Percentiles rank a stretch among this genome's conserved stretches.
Evolutionary conservation across 768 basidiomycete genomes (phyloP).

Genomic region (Kwoniella dejecticola): DNA sequence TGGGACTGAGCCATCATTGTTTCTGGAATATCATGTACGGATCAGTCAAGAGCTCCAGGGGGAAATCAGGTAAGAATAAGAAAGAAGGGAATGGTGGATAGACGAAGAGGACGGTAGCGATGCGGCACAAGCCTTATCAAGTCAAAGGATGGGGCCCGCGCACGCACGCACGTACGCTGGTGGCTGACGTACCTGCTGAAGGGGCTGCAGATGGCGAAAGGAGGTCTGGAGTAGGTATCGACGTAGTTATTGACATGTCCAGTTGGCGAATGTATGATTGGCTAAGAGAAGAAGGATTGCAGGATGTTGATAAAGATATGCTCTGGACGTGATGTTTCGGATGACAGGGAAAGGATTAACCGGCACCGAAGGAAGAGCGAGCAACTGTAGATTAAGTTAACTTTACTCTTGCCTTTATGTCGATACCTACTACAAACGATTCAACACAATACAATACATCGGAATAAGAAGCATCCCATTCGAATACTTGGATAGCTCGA

Average conservation of each 20-base stretch:
- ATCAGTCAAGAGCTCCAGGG: neutral
- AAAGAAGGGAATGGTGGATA: too few species aligned
- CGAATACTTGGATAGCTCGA: too few species aligned
- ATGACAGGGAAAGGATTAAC: constrained; percentile 14
- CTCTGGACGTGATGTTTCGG: neutral
- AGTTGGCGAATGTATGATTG: neutral
- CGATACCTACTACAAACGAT: too few species aligned
- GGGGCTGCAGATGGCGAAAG: constrained; percentile 5
- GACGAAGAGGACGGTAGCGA: too few species aligned
- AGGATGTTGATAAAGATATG: neutral
- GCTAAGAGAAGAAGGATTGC: neutral
- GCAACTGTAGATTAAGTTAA: too few species aligned
- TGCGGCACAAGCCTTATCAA: too few species aligned
- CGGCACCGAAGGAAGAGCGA: too few species aligned
- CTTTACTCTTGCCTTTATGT: too few species aligned
- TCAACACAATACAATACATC: too few species aligned
- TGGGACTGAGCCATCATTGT: constrained; percentile 16
- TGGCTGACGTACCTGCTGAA: constrained; percentile 8
- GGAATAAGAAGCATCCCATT: too few species aligned
- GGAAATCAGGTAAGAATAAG: too few species aligned
- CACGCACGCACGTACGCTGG: too few species aligned
- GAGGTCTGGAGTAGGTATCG: constrained; percentile 5
- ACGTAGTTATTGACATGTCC: constrained; percentile 2
- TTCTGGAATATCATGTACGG: neutral
- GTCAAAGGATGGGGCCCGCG: neutral